A percentile compares a stretch with the other conserved stretches of the same genome.
These are phyloP conservation scores for Picea abies DNA, from an alignment of 83 land plant genomes.

Conservation along the genomic window DNA sequence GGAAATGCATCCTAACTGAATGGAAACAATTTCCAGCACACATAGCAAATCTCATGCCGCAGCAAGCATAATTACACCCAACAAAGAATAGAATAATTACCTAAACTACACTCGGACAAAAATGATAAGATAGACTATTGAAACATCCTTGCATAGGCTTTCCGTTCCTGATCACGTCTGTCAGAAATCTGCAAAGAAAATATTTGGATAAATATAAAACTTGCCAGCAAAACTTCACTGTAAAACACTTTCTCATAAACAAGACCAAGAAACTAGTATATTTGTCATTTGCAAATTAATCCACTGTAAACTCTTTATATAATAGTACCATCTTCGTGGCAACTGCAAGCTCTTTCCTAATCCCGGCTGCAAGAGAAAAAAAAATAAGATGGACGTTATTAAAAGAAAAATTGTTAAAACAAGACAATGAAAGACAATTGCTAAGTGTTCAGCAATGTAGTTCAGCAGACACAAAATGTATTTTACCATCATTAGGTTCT, in stretches of 20 bases:
- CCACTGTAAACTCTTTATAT: neutral
- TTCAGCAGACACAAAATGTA: constrained; percentile 10
- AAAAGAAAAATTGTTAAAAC: neutral
- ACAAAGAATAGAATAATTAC: too few relatives aligned
- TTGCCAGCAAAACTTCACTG: too few relatives aligned
- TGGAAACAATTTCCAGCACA: too few relatives aligned
- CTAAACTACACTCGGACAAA: too few relatives aligned
- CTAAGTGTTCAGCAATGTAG: neutral
- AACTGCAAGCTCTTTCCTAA: constrained; percentile 81
- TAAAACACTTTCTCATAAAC: neutral
- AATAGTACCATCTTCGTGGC: constrained; percentile 80
- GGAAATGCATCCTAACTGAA: too few relatives aligned
- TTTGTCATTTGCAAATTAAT: neutral
- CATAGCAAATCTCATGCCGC: too few relatives aligned
- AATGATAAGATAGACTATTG: constrained; percentile 16
- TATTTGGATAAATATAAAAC: neutral
- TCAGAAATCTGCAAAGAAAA: constrained; percentile 67
- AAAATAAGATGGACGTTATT: neutral
- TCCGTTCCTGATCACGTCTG: constrained; percentile 76
- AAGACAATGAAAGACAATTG: neutral
- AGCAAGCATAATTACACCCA: too few relatives aligned
- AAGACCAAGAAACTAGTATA: neutral
- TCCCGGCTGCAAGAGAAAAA: constrained; percentile 59
- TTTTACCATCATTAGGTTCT: constrained; percentile 94
- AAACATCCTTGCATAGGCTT: constrained; percentile 85